Evolutionary conservation across 2,329 filamentous ascomycete genomes (phyloP).

Genomic region (Colletotrichum acutatum): DNA sequence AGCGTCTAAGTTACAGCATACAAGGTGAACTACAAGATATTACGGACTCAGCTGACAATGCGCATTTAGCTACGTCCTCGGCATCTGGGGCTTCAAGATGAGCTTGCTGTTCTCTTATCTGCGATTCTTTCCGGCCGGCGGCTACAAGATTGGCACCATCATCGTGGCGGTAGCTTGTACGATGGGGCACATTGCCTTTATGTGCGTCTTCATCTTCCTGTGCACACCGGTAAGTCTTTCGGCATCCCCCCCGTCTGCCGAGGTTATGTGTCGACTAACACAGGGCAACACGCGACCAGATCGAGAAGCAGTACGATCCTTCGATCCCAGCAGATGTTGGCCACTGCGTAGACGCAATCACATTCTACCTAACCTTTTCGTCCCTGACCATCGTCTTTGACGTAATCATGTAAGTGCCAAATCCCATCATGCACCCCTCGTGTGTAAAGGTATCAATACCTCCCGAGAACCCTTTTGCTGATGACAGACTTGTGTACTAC

Average conservation of each 20-base stretch:
- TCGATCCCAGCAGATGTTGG: slow-evolving; percentile 44
- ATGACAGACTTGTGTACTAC: background rate
- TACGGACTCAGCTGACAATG: background rate
- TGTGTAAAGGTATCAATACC: no score
- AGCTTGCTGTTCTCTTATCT: slow-evolving; percentile 56
- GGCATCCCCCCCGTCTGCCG: background rate
- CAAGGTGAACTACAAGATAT: no score
- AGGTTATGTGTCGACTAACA: background rate
- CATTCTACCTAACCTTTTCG: slow-evolving; percentile 55
- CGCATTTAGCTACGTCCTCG: slow-evolving; percentile 48
- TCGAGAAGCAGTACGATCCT: slow-evolving; percentile 53
- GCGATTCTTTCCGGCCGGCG: slow-evolving; percentile 53
- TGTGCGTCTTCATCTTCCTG: slow-evolving; percentile 48
- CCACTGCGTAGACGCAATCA: slow-evolving; percentile 50
- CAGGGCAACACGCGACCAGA: background rate
- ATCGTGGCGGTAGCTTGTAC: slow-evolving; percentile 46
- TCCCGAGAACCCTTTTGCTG: no score
- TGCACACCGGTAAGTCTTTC: slow-evolving; percentile 45
- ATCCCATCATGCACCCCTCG: no score
- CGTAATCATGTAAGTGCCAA: slow-evolving; percentile 48
- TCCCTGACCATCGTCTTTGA: slow-evolving; percentile 55
- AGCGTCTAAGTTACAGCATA: no score
- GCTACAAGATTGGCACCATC: slow-evolving; percentile 47
- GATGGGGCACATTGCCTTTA: slow-evolving; percentile 51
- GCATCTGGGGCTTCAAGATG: slow-evolving; percentile 59